Conservation (phyloP, 148 eudicot genomes). For the Nepenthes gracilis region DNA sequence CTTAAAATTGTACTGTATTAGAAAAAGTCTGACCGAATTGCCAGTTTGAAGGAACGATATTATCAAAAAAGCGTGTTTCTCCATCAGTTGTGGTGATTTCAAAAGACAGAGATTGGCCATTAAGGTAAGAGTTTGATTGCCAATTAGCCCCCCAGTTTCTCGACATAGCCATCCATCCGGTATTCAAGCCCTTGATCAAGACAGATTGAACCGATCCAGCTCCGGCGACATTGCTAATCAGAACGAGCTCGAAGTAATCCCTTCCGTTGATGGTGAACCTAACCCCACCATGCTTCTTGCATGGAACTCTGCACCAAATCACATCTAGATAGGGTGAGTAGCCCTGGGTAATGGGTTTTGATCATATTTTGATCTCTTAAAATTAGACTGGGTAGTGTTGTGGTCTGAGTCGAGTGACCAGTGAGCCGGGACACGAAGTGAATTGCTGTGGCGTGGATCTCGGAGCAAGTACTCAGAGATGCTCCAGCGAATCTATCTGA, state of each 20-base stretch:
- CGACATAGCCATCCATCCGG: slow-evolving; percentile 64
- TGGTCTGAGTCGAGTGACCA: too few species aligned
- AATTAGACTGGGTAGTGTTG: too few species aligned
- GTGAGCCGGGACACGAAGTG: too few species aligned
- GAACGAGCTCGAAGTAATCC: slow-evolving; percentile 72
- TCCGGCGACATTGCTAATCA: slow-evolving; percentile 59
- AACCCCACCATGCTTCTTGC: slow-evolving; percentile 75
- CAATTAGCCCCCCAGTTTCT: slow-evolving; percentile 96
- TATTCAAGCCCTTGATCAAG: slow-evolving; percentile 52
- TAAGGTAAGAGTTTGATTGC: slow-evolving; percentile 59
- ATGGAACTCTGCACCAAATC: slow-evolving; percentile 43
- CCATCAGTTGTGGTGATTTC: slow-evolving; percentile 60
- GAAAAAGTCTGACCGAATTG: slow-evolving; percentile 65
- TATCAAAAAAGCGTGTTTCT: slow-evolving; percentile 22
- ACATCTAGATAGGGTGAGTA: neutral
- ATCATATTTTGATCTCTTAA: too few species aligned
- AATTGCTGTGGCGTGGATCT: too few species aligned
- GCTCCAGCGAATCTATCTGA: too few species aligned
- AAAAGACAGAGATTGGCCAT: slow-evolving; percentile 71
- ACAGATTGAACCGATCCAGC: slow-evolving; percentile 71
- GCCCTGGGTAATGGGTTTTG: too few species aligned
- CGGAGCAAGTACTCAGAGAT: too few species aligned
- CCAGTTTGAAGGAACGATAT: slow-evolving; percentile 60
- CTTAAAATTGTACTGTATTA: slow-evolving; percentile 32
- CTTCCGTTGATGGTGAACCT: slow-evolving; percentile 73